These are phyloP conservation scores for Amanita fuliginea DNA, from an alignment of 768 basidiomycete species.

Conservation along the genomic window DNA sequence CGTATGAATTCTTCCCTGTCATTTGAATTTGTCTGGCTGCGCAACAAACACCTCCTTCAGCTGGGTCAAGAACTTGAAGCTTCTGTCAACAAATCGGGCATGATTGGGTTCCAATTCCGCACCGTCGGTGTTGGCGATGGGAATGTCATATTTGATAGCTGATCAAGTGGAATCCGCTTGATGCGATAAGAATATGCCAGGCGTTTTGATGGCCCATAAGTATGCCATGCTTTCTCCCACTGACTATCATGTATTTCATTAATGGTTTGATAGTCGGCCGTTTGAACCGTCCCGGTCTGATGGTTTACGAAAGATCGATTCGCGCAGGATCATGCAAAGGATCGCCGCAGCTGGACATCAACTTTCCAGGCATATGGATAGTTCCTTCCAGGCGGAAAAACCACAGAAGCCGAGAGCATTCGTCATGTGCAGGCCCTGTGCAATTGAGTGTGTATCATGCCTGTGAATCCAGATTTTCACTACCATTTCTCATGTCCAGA, in stretches of 20 bases:
- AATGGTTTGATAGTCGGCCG: slow-evolving; percentile 57
- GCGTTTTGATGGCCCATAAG: slow-evolving; percentile 92
- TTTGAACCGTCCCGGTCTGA: slow-evolving; percentile 89
- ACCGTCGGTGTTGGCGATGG: slow-evolving; percentile 97
- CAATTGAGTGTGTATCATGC: slow-evolving; percentile 58
- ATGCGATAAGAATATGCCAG: no score
- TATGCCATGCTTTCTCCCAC: slow-evolving; percentile 12
- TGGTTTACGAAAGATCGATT: slow-evolving; percentile 97
- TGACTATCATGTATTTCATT: slow-evolving; percentile 5
- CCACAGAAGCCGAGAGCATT: slow-evolving; percentile 67
- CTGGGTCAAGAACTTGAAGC: slow-evolving; percentile 82
- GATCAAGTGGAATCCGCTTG: slow-evolving; percentile 95
- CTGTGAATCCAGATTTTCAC: neutral
- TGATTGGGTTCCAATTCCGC: slow-evolving; percentile 97
- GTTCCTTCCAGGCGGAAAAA: slow-evolving; percentile 84
- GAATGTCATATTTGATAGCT: slow-evolving; percentile 92
- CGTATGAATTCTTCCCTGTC: slow-evolving; percentile 46
- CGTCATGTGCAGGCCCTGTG: no score
- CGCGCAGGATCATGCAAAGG: slow-evolving; percentile 88
- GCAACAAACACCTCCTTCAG: slow-evolving; percentile 64
- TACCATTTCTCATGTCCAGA: slow-evolving; percentile 32
- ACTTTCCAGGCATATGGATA: slow-evolving; percentile 98
- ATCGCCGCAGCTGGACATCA: slow-evolving; percentile 81
- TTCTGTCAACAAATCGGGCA: slow-evolving; percentile 54
- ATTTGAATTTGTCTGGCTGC: slow-evolving; percentile 1